Conservation (phyloP, 129 eudicot species). For the Solidago caesia region DNA sequence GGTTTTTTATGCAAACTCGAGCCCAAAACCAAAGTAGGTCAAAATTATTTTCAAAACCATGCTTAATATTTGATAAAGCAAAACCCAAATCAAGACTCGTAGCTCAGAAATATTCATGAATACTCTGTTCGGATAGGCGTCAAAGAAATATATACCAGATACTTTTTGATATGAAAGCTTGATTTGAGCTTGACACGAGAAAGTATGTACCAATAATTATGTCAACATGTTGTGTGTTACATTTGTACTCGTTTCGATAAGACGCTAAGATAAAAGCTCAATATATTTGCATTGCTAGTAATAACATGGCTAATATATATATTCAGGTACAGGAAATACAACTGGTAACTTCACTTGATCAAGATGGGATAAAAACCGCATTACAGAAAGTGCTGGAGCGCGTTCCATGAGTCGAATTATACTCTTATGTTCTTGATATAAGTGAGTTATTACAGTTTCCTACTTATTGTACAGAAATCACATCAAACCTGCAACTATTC, state of each 20-base stretch:
- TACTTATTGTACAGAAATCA: conserved; percentile 39
- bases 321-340: conserved; percentile 91
- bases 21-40: too few species aligned
- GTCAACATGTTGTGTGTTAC: too few species aligned
- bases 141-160: too few species aligned
- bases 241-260: too few species aligned
- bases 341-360: conserved; percentile 74
- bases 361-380: conserved; percentile 86
- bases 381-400: conserved; percentile 86
- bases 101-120: background rate
- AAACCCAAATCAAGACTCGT: background rate
- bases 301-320: conserved; percentile 19
- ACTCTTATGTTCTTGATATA: conserved; percentile 7
- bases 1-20: too few species aligned
- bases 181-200: too few species aligned
- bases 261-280: too few species aligned
- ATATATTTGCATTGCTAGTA: background rate
- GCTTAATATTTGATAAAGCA: background rate
- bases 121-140: too few species aligned
- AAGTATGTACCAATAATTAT: too few species aligned
- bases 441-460: conserved; percentile 26
- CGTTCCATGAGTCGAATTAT: conserved; percentile 49
- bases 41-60: too few species aligned
- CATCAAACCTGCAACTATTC: conserved; percentile 30
- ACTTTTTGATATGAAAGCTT: background rate